Base-by-base conservation (phyloP, 257 asterid genomes). In the Capsicum baccatum region DNA sequence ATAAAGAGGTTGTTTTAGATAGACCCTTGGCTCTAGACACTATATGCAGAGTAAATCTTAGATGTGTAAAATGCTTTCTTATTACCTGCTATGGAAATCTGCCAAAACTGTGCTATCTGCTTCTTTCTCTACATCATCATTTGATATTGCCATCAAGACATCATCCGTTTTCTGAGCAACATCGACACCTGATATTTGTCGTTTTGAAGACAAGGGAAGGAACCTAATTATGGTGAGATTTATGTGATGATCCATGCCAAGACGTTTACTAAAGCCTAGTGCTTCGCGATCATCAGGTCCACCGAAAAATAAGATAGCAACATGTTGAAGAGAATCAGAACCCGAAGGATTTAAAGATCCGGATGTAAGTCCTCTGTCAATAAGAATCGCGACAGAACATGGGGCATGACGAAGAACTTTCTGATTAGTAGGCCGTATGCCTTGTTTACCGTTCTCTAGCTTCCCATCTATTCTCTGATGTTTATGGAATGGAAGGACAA, bases 221-320 rank as follows among this genome's bases (percentile, higher is more conserved):
- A 97, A 97, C 89, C 99, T 89, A 16, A 97, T 97, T 42, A 97
- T 82, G 0, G 99, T 97, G 50, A 97, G 96, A 91, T 94, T 97
- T 64, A 94, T 82, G 84, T 89, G 97, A 84, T 97, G 98, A 73
- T 95, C 94, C 92, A 90, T 89, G 55, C 99, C 98, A 1, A 97
- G 91, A n/a, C 98, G 93, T 84, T 87, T 94, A 48, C 99, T 91
- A n/a, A 97, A 88, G 35, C 98, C 99, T 86, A 97, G 81, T 0
- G 99, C 99, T 85, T 97, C 99, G 8, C 98, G 97, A 59, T 97
- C 99, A 63, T 97, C 99, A 0, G 98, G 97, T 48, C 99, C 98
- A 4, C 99, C 99, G 66, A 97, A 95, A 83, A 95, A 97, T 87
- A 97, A 84, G 83, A 94, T 87, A 2, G 97, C 99, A 6, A 95